Base-by-base conservation (phyloP, 2,329 filamentous ascomycete species). In the Arthrobotrys pseudoclavata region DNA sequence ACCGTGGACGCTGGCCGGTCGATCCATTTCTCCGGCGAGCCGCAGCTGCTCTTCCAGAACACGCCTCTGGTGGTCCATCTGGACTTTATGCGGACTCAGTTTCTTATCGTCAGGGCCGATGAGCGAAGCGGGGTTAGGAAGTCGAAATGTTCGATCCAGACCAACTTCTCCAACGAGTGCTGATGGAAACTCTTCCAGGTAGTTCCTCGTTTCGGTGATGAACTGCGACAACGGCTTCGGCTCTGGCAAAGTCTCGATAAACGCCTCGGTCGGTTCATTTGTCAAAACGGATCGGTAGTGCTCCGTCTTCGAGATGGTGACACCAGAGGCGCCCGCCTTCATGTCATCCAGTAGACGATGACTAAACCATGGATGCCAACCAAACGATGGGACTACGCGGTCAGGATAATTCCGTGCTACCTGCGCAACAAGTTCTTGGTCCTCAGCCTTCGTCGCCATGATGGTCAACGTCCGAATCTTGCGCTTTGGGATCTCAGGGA, bases 341-440 rank as follows among this genome's bases (percentile, higher is more conserved):
- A 82, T 83, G 82, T 92, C 89, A 81, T 90, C 87, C 82, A 90
- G 93, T 81, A 96, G 87, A 79, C 92, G 90, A 83, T 95, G 86
- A 0, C 92, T 91, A 83, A 94, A 95, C 92, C 92, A 96, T 0
- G 92, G 92, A 82, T 96, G 92, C 91, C 92, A 94, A 20, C 92
- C 92, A 84, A 94, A 95, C n/a, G 90, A 89, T 0, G 92, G 91
- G 2, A 95, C 81, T 24, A 90, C 66, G 18, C 81, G 71, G 57
- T 91, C 82, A 40, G 88, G 87, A 80, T 89, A 86, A 13, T 85
- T 81, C 3, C 86, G 84, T 31, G 91, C 90, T 29, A 91, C 86
- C 45, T 87, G 83, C 42, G 87, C 86, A 15, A 95, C 92, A 40
- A 95, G 88, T 10, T 89, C 85, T 83, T 95, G 92, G 82, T 96